phyloP scores from a whole-genome alignment of 2,329 filamentous ascomycete species.

The Periconia digitata region DNA sequence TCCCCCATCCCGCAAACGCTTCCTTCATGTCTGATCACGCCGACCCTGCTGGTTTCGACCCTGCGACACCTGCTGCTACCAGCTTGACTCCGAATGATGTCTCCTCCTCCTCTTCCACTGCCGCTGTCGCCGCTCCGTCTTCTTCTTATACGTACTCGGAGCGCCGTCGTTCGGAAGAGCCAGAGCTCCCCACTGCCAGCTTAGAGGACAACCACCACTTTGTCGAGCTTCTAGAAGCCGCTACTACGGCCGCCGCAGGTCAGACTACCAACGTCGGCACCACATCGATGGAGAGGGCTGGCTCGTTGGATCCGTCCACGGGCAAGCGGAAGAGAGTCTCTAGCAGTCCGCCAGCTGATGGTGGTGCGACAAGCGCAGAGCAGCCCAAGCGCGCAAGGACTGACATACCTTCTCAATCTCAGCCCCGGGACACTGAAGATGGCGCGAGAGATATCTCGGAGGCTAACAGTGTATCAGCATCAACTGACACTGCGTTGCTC shows the following conservation, averaged over 20 bases:
- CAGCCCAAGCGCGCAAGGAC: constrained; percentile 24
- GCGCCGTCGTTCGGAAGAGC: constrained; percentile 16
- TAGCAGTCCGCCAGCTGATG: constrained; percentile 10
- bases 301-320: constrained; percentile 3
- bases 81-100: constrained; percentile 16
- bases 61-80: constrained; percentile 16
- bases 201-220: constrained; percentile 36
- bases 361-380: constrained; percentile 4
- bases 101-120: no score
- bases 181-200: constrained; percentile 5
- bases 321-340: constrained; percentile 31
- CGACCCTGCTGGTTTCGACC: constrained; percentile 20
- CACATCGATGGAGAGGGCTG: constrained; percentile 5
- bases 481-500: constrained; percentile 22
- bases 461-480: constrained; percentile 13
- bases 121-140: neutral
- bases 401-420: constrained; percentile 18
- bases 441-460: constrained; percentile 8
- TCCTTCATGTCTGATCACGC: constrained; percentile 19
- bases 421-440: constrained; percentile 10
- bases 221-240: constrained; percentile 40
- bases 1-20: constrained; percentile 30
- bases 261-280: constrained; percentile 22
- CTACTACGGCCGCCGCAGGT: constrained; percentile 33
- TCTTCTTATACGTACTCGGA: neutral